These are phyloP conservation scores for Xylariaceae sp. DNA, from an alignment of 2,329 filamentous ascomycete species.

Conservation along the genomic window DNA sequence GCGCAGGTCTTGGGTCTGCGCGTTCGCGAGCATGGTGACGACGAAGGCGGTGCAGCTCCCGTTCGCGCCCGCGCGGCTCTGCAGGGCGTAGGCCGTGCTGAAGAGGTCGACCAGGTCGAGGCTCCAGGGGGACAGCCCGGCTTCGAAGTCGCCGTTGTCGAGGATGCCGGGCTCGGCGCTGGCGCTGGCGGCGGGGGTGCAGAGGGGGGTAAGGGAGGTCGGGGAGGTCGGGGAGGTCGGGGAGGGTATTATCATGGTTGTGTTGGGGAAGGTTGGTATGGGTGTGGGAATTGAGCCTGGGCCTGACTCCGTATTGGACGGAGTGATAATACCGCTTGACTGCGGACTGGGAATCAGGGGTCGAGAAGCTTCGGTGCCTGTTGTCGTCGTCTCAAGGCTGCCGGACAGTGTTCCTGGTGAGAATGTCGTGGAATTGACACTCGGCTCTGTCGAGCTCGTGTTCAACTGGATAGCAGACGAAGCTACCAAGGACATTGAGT, in stretches of 20 bases:
- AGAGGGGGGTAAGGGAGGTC: neutral
- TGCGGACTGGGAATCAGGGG: neutral
- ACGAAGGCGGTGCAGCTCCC: conserved; percentile 23
- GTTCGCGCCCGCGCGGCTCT: conserved; percentile 16
- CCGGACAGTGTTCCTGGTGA: neutral
- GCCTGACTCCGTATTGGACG: neutral
- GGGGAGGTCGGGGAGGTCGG: neutral
- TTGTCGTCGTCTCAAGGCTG: neutral
- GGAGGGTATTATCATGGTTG: conserved; percentile 1
- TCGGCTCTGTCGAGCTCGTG: neutral
- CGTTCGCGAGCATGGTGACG: conserved; percentile 23
- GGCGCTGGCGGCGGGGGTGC: conserved; percentile 4
- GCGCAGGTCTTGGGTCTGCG: conserved; percentile 20
- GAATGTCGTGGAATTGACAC: neutral
- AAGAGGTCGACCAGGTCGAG: conserved; percentile 26
- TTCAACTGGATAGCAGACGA: neutral
- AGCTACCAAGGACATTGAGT: neutral
- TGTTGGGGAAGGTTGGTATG: neutral
- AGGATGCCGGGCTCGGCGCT: conserved; percentile 14
- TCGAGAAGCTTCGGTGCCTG: neutral
- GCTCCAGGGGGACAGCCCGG: conserved; percentile 26
- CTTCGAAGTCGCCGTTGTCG: conserved; percentile 28
- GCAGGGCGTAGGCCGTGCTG: conserved; percentile 23
- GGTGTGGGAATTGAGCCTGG: neutral
- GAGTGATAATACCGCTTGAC: neutral